Percentiles rank a stretch among this genome's conserved stretches.
These are phyloP conservation scores for Collybia sordida DNA, from an alignment of 768 basidiomycete species.

Conservation along the genomic window DNA sequence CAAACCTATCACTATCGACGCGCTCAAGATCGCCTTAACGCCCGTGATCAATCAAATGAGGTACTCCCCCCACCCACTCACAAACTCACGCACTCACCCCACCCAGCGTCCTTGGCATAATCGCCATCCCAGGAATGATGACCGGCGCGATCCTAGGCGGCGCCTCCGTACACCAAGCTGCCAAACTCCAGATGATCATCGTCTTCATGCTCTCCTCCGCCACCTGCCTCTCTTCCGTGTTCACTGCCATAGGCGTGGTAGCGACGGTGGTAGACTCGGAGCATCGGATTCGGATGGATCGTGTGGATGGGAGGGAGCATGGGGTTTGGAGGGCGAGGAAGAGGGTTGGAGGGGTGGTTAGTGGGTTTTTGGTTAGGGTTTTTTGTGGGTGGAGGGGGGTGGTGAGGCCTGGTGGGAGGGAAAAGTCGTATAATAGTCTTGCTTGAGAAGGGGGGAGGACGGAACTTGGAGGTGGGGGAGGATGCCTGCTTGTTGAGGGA, in stretches of 20 bases:
- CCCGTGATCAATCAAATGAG: constrained; percentile 89
- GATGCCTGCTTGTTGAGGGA: too few relatives aligned
- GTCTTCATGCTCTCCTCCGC: constrained; percentile 90
- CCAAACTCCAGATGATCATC: constrained; percentile 87
- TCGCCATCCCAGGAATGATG: constrained; percentile 88
- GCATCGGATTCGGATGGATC: constrained; percentile 61
- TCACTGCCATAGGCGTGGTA: constrained; percentile 61
- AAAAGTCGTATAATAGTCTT: too few relatives aligned
- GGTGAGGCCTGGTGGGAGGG: too few relatives aligned
- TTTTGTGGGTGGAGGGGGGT: too few relatives aligned
- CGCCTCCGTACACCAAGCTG: constrained; percentile 81
- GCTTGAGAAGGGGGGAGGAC: too few relatives aligned
- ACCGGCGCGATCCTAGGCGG: constrained; percentile 89
- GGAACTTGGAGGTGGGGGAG: too few relatives aligned
- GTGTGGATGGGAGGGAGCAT: constrained; percentile 45
- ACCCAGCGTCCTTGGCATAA: constrained; percentile 68
- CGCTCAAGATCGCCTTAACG: constrained; percentile 72
- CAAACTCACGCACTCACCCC: neutral
- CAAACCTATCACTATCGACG: constrained; percentile 73
- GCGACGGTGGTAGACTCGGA: constrained; percentile 65
- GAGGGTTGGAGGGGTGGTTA: constrained; percentile 7
- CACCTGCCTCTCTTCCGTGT: constrained; percentile 69
- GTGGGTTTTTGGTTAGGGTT: neutral
- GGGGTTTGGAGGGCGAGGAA: constrained; percentile 20
- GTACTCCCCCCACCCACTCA: constrained; percentile 26